These are phyloP conservation scores for Cryptococcus amylolentus DNA, from an alignment of 1,284 basidiomycete species.

Conservation along the genomic window DNA sequence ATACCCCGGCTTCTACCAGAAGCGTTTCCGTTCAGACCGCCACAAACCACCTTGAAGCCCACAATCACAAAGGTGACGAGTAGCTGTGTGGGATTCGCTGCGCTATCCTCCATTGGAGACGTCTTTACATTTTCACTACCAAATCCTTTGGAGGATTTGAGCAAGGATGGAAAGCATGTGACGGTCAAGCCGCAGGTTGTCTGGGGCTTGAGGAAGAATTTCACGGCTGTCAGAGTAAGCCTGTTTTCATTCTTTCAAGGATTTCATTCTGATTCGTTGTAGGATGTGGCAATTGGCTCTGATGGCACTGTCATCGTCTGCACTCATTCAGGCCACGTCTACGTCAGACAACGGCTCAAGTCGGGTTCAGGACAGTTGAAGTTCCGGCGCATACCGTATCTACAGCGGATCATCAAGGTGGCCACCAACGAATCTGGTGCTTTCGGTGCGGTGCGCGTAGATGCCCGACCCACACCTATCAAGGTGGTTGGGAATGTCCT, in stretches of 20 bases:
- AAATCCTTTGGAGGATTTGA: constrained; percentile 50
- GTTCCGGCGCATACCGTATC: constrained; percentile 74
- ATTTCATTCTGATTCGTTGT: constrained; percentile 9
- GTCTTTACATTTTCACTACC: constrained; percentile 76
- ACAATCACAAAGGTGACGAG: constrained; percentile 76
- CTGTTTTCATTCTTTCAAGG: constrained; percentile 3
- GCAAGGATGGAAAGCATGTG: constrained; percentile 40
- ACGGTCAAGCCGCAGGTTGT: constrained; percentile 79
- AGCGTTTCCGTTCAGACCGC: constrained; percentile 73
- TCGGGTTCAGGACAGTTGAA: constrained; percentile 63
- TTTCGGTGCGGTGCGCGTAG: constrained; percentile 78
- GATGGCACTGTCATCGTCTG: constrained; percentile 89
- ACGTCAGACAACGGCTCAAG: constrained; percentile 64
- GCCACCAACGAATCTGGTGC: constrained; percentile 84
- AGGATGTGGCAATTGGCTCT: constrained; percentile 83
- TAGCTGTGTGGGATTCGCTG: constrained; percentile 78
- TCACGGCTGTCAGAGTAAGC: constrained; percentile 71
- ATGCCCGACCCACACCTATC: constrained; percentile 64
- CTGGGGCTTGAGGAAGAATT: constrained; percentile 83
- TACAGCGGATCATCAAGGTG: constrained; percentile 82
- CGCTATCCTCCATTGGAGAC: constrained; percentile 82
- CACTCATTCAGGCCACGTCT: constrained; percentile 92
- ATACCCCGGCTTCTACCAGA: constrained; percentile 66
- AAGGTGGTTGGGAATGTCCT: constrained; percentile 60
- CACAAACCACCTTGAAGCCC: constrained; percentile 65